Percentiles rank a stretch among this genome's conserved stretches.
Conservation (phyloP, 768 basidiomycete genomes). For the Lactarius trivialis region DNA sequence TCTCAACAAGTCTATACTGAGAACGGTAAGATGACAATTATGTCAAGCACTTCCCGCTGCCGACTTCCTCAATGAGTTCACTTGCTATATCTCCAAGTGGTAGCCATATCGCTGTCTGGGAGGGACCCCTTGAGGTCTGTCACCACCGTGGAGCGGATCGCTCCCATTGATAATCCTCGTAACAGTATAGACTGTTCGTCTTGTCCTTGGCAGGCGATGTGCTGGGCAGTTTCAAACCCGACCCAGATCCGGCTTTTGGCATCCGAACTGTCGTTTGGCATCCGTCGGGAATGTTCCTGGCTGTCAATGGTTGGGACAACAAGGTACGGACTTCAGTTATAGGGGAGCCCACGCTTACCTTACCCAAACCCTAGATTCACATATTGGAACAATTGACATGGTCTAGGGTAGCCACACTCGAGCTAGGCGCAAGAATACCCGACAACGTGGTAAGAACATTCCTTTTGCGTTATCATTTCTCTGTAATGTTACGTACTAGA, state of each 20-base stretch:
- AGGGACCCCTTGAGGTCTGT: conserved; percentile 73
- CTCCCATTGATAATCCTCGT: background rate
- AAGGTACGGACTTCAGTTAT: conserved; percentile 37
- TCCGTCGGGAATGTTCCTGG: conserved; percentile 76
- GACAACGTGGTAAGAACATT: conserved; percentile 44
- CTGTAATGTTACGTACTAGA: conserved; percentile 37
- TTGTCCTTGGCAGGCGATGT: conserved; percentile 59
- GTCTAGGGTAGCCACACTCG: conserved; percentile 58
- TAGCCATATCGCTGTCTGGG: conserved; percentile 74
- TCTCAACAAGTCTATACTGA: background rate
- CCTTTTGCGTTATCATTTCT: background rate
- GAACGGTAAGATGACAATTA: conserved; percentile 5
- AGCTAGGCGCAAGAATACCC: conserved; percentile 53
- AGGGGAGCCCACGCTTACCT: background rate
- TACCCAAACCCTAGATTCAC: conserved; percentile 45
- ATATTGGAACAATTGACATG: conserved; percentile 72
- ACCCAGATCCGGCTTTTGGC: conserved; percentile 76
- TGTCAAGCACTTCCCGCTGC: conserved; percentile 72
- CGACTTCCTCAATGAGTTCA: conserved; percentile 65
- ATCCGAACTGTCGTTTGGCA: conserved; percentile 79
- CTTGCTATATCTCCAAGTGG: conserved; percentile 72
- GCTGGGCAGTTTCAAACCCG: conserved; percentile 62
- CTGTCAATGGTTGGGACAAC: conserved; percentile 84
- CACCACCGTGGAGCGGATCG: background rate
- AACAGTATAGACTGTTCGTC: conserved; percentile 70